Conservation (phyloP, 441 rosid species). For the Rhodomyrtus psidioides region DNA sequence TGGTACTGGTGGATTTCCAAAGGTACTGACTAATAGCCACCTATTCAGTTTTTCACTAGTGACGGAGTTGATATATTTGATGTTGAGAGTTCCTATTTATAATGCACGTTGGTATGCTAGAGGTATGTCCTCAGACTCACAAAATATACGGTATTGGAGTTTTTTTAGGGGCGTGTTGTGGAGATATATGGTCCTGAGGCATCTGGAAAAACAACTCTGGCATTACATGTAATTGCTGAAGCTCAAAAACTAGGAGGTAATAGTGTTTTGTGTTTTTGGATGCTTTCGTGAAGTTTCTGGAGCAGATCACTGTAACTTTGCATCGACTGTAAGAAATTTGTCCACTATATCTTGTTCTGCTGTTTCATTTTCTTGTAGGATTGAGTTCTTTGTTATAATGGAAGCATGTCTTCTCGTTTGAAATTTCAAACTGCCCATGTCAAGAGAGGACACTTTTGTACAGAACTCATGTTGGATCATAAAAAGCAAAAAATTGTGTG, state of each 20-base stretch:
- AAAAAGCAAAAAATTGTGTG: background rate
- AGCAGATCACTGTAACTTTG: background rate
- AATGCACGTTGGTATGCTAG: background rate
- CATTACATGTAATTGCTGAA: constrained; percentile 93
- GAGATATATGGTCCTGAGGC: constrained; percentile 99
- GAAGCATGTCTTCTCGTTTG: background rate
- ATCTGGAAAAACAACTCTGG: constrained; percentile 96
- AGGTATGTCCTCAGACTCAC: constrained; percentile 1
- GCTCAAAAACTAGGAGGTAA: constrained; percentile 95
- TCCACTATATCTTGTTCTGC: background rate
- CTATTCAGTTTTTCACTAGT: background rate
- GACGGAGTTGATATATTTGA: background rate
- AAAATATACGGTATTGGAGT: constrained; percentile 13
- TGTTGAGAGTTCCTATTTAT: background rate
- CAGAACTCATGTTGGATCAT: background rate
- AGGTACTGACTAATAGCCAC: constrained; percentile 29
- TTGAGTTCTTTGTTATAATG: background rate
- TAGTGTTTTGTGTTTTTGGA: background rate
- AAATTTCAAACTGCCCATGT: background rate
- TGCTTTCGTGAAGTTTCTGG: background rate
- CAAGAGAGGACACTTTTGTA: background rate
- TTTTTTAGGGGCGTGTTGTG: constrained; percentile 84
- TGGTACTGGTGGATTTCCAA: constrained; percentile 94
- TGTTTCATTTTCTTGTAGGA: background rate
- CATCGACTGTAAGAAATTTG: background rate